phyloP scores from a whole-genome alignment of 1,284 basidiomycete species.

The Sphagnurus paluster region DNA sequence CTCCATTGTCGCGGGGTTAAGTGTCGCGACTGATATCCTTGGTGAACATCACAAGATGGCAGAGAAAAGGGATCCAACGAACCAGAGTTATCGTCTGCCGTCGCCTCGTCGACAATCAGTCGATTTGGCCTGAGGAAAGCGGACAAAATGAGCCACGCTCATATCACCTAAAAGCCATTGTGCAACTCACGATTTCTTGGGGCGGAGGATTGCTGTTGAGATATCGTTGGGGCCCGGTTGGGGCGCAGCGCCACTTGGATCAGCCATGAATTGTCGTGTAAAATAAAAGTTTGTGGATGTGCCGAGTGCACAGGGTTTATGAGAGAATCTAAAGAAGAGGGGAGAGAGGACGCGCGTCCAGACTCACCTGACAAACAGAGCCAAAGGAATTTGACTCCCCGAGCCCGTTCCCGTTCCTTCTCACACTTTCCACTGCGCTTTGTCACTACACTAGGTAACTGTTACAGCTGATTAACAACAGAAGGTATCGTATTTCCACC shows the following conservation, averaged over 20 bases:
- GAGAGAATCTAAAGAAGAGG: constrained; percentile 24
- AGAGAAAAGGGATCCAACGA: constrained; percentile 22
- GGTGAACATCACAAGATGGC: constrained; percentile 12
- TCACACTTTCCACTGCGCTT: constrained; percentile 31
- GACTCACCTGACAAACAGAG: constrained; percentile 36
- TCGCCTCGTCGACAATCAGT: constrained; percentile 90
- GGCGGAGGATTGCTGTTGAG: constrained; percentile 92
- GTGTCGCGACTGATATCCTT: constrained; percentile 71
- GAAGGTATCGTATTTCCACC: no score
- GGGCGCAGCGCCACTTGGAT: constrained; percentile 77
- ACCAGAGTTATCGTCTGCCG: constrained; percentile 92
- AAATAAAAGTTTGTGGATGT: constrained; percentile 20
- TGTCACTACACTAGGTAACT: background rate
- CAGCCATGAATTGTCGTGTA: constrained; percentile 50
- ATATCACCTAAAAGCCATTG: constrained; percentile 1
- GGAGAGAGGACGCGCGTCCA: constrained; percentile 45
- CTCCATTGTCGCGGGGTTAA: constrained; percentile 98
- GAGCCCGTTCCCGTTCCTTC: constrained; percentile 30
- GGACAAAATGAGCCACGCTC: constrained; percentile 15
- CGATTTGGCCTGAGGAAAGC: constrained; percentile 77
- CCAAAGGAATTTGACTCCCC: constrained; percentile 26
- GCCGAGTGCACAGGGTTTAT: constrained; percentile 26
- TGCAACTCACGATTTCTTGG: constrained; percentile 89
- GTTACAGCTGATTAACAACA: constrained; percentile 8
- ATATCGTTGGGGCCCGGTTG: constrained; percentile 79